phyloP scores from a whole-genome alignment of 202 grass and related monocot species.

The Zoysia matrella region DNA sequence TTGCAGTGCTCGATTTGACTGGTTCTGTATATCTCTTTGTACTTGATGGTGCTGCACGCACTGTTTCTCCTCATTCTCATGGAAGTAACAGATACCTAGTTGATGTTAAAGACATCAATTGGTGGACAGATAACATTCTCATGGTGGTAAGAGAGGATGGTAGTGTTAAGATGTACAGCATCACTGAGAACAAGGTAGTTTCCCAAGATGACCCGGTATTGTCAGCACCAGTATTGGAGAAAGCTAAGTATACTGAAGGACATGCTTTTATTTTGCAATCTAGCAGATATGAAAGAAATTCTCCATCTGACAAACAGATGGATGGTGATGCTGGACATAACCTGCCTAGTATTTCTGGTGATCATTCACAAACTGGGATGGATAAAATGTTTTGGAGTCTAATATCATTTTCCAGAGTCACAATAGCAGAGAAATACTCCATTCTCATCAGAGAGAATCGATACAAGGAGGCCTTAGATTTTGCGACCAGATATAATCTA shows the following conservation, averaged over 20 bases:
- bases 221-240: constrained; percentile 73
- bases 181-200: constrained; percentile 55
- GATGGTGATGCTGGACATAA: constrained; percentile 4
- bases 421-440: constrained; percentile 79
- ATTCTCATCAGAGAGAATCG: constrained; percentile 65
- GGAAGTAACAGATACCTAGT: constrained; percentile 41
- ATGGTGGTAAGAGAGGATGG: constrained; percentile 59
- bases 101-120: constrained; percentile 81
- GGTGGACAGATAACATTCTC: constrained; percentile 93
- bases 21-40: constrained; percentile 72
- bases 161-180: constrained; percentile 76
- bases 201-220: constrained; percentile 64
- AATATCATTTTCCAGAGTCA: constrained; percentile 73
- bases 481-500: constrained; percentile 65
- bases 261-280: constrained; percentile 83
- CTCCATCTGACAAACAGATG: constrained; percentile 39
- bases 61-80: constrained; percentile 60
- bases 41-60: constrained; percentile 46
- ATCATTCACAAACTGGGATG: constrained; percentile 29
- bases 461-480: constrained; percentile 74
- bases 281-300: constrained; percentile 43
- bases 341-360: constrained; percentile 26
- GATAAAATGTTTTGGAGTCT: constrained; percentile 75
- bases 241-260: constrained; percentile 59
- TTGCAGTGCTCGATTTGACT: constrained; percentile 81